Evolutionary conservation across 495 filamentous ascomycete genomes (phyloP).

Genomic region (Penicillium canescens): DNA sequence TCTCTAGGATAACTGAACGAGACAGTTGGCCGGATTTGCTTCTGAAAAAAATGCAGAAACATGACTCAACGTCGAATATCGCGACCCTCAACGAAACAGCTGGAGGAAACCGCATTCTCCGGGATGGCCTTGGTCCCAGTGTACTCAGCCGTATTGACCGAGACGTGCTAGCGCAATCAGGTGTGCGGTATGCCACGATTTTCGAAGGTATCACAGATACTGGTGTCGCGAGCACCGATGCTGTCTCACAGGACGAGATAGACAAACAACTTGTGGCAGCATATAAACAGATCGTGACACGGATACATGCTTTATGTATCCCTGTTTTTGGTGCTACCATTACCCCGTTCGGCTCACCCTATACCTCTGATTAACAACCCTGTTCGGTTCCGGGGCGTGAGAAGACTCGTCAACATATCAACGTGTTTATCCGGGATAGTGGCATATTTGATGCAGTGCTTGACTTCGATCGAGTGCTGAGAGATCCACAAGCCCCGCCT

Average conservation of each 20-base stretch:
- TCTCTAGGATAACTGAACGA: neutral
- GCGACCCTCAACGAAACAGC: slow-evolving; percentile 69
- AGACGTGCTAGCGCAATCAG: slow-evolving; percentile 58
- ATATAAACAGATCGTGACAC: slow-evolving; percentile 57
- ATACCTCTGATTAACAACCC: slow-evolving; percentile 29
- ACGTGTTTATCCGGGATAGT: slow-evolving; percentile 60
- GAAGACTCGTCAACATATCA: slow-evolving; percentile 57
- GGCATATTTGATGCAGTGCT: slow-evolving; percentile 61
- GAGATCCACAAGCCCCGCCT: slow-evolving; percentile 46
- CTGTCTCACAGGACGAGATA: slow-evolving; percentile 48
- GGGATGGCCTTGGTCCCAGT: slow-evolving; percentile 63
- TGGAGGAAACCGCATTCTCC: slow-evolving; percentile 67
- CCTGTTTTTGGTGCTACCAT: slow-evolving; percentile 66
- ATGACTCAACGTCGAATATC: slow-evolving; percentile 46
- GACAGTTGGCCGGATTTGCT: slow-evolving; percentile 67
- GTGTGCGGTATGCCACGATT: slow-evolving; percentile 62
- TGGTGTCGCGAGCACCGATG: slow-evolving; percentile 49
- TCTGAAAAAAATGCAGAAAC: slow-evolving; percentile 52
- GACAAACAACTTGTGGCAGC: slow-evolving; percentile 53
- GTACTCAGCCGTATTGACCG: slow-evolving; percentile 62
- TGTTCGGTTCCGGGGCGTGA: slow-evolving; percentile 60
- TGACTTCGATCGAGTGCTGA: slow-evolving; percentile 62
- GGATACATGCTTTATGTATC: slow-evolving; percentile 57
- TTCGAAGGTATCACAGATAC: slow-evolving; percentile 80
- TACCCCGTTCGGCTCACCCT: slow-evolving; percentile 59